phyloP scores from a whole-genome alignment of 441 rosid species.

The Euphorbia celastroides region DNA sequence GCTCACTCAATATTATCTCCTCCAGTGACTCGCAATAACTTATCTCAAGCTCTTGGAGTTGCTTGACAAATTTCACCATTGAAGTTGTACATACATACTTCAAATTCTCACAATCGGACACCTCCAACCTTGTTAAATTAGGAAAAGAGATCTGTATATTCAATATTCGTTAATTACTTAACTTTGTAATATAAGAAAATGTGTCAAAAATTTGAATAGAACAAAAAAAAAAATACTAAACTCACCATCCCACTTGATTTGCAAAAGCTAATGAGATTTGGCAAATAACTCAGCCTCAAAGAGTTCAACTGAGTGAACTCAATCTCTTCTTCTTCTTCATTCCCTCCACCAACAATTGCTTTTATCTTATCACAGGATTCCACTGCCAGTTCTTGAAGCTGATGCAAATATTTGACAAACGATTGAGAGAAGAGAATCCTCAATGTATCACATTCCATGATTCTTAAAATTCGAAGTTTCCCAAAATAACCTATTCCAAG shows the following conservation, averaged over 20 bases:
- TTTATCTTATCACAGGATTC: background rate
- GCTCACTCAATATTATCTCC: slow-evolving; percentile 4
- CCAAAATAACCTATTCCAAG: slow-evolving; percentile 2
- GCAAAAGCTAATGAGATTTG: slow-evolving; percentile 1
- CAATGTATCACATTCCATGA: background rate
- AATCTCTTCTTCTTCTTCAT: background rate
- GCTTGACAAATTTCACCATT: slow-evolving; percentile 6
- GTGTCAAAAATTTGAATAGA: too few relatives aligned
- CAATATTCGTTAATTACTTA: background rate
- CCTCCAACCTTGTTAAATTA: background rate
- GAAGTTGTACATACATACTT: too few relatives aligned
- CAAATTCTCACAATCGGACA: background rate
- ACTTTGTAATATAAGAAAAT: too few relatives aligned
- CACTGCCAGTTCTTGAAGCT: slow-evolving; percentile 7
- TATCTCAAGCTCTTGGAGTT: slow-evolving; percentile 18
- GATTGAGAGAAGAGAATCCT: slow-evolving; percentile 1
- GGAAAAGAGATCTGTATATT: slow-evolving; percentile 14
- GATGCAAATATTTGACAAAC: background rate
- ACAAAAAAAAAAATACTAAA: too few relatives aligned
- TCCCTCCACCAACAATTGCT: background rate
- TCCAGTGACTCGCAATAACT: background rate
- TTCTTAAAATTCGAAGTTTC: slow-evolving; percentile 7
- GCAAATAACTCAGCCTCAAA: background rate
- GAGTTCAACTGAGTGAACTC: background rate
- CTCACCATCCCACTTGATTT: background rate